Evolutionary conservation across 768 basidiomycete species (phyloP).

Genomic region (Leucosporidium creatinivorum): DNA sequence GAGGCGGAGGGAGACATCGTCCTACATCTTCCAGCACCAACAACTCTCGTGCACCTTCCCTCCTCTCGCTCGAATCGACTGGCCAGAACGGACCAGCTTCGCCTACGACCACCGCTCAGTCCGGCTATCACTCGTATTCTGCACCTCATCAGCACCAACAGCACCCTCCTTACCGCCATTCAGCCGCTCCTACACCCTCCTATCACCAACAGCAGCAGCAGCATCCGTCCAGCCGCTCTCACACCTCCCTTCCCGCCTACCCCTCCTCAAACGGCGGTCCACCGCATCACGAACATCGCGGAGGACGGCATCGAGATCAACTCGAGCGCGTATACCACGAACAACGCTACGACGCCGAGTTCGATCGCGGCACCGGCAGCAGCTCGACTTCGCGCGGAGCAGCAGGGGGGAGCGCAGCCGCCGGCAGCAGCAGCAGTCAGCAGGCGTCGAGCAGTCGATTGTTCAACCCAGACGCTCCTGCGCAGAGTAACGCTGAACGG

Average conservation of each 20-base stretch:
- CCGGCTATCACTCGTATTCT: neutral
- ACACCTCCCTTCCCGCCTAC: neutral
- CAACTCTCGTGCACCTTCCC: neutral
- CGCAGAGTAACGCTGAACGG: neutral
- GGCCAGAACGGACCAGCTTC: neutral
- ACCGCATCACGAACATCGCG: neutral
- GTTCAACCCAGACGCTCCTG: slow-evolving; percentile 10
- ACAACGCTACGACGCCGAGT: slow-evolving; percentile 29
- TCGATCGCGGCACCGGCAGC: slow-evolving; percentile 13
- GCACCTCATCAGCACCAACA: too few relatives aligned
- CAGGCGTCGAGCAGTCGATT: neutral
- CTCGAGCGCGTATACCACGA: slow-evolving; percentile 2
- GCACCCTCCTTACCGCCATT: neutral
- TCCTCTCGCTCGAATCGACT: neutral
- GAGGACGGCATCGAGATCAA: slow-evolving; percentile 2
- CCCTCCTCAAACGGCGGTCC: neutral
- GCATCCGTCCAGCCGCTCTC: neutral
- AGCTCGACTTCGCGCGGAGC: neutral
- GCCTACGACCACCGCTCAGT: neutral
- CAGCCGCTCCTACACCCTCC: neutral
- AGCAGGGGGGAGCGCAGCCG: neutral
- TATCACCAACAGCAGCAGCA: neutral
- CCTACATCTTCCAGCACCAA: too few relatives aligned
- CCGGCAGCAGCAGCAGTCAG: neutral
- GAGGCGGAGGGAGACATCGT: too few relatives aligned